phyloP scores from a whole-genome alignment of 1,284 basidiomycete genomes.

The Mixia osmundae region DNA sequence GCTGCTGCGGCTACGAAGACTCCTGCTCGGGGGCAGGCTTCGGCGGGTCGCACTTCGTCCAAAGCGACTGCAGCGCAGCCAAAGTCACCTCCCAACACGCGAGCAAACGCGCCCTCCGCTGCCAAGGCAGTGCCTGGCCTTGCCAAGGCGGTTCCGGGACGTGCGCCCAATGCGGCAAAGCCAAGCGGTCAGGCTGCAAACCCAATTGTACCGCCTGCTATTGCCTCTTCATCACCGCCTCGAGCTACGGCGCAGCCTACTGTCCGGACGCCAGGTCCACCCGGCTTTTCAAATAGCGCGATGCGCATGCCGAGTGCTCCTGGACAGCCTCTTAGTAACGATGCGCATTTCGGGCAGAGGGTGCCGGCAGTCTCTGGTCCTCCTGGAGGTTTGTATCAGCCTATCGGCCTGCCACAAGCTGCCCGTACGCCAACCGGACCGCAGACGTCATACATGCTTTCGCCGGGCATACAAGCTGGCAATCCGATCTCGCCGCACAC shows the following conservation, averaged over 20 bases:
- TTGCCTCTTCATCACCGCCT: too few species aligned
- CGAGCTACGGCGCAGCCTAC: too few species aligned
- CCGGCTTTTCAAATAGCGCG: too few species aligned
- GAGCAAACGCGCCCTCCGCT: not conserved
- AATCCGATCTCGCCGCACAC: not conserved
- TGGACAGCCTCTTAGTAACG: too few species aligned
- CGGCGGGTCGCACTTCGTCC: not conserved
- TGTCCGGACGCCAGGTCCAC: too few species aligned
- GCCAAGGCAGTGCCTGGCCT: not conserved
- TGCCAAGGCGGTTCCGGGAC: not conserved
- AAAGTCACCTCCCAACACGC: not conserved
- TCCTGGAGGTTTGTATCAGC: too few species aligned
- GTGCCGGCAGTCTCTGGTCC: too few species aligned
- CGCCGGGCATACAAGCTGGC: not conserved
- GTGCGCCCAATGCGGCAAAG: too few species aligned
- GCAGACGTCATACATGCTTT: not conserved
- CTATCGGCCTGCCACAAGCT: not conserved
- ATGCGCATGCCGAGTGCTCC: too few species aligned
- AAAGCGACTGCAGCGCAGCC: slow-evolving; percentile 6
- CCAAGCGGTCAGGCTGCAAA: too few species aligned
- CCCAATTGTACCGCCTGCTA: too few species aligned
- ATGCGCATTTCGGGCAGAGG: too few species aligned
- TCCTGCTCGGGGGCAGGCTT: slow-evolving; percentile 2
- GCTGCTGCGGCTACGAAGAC: slow-evolving; percentile 8
- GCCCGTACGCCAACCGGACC: not conserved